Base-by-base conservation (phyloP, 495 filamentous ascomycete species). In the Annulohypoxylon nitens region DNA sequence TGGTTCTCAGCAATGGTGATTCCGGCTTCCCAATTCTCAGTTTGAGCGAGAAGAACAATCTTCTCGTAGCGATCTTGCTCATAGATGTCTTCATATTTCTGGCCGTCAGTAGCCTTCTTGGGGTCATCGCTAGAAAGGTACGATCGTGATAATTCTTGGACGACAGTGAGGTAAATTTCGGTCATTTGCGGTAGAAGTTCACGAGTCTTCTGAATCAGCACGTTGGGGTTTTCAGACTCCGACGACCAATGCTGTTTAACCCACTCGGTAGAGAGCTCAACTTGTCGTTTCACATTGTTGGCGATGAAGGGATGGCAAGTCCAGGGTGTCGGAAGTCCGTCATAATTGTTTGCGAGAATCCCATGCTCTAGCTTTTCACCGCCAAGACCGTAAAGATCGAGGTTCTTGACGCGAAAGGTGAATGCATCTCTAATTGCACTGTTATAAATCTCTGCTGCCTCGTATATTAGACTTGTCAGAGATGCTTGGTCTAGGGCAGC, bases 361-460 rank as follows among this genome's bases (percentile, higher is more conserved):
- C 95, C 93, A 67, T 93, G 88, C 53, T 90, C 82, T 23, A 94
- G 71, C 54, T 86, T 78, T 57, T 86, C 88, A 50, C 88, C 83
- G 25, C 82, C 81, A 9, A 98, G 85, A 33, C 92, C 93, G 75
- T 97, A 99, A 2, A 87, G 74, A 12, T 81, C 81, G 16, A 89
- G 86, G 70, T 93, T 90, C 36, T 86, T 83, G 43, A 86, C 82
- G 33, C 96, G 89, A 78, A 96, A 98, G 1, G 83, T 78, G 76
- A 90, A 93, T 5, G 92, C 94, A 3, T 89, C 90, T 68, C 91
- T 87, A 30, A 97, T 82, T 0, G 91, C 88, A 3, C 86, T 86
- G 39, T 93, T 83, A 70, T 92, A 89, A n/a, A 97, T 81, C 53
- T 96, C 92, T 73, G 92, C 89, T 0, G 93, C 94, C 78, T 97